A percentile compares a stretch with the other conserved stretches of the same genome.
Evolutionary conservation across 2,329 filamentous ascomycete species (phyloP).

Genomic region (Aspergillus hiratsukae): DNA sequence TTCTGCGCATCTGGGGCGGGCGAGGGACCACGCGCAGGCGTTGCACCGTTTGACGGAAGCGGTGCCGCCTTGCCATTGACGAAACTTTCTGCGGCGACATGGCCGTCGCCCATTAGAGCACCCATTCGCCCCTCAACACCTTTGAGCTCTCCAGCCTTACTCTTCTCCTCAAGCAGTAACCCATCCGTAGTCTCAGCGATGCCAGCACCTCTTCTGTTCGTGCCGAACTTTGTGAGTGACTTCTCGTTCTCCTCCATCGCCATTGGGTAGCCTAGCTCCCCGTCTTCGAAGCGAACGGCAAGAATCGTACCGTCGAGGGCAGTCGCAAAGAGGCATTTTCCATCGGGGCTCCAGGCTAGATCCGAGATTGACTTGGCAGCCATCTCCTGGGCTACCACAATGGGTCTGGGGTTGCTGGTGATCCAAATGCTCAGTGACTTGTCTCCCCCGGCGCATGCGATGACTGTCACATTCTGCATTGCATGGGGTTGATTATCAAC

Average conservation of each 20-base stretch:
- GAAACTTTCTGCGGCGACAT: constrained; percentile 50
- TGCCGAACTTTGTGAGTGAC: constrained; percentile 87
- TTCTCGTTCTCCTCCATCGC: constrained; percentile 86
- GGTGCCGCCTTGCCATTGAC: constrained; percentile 44
- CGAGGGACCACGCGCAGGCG: constrained; percentile 30
- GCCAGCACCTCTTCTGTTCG: constrained; percentile 78
- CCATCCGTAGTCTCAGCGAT: constrained; percentile 91
- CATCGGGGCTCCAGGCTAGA: constrained; percentile 88
- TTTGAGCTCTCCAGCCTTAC: constrained; percentile 83
- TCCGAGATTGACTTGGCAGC: constrained; percentile 90
- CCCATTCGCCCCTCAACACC: constrained; percentile 95
- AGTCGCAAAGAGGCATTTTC: constrained; percentile 76
- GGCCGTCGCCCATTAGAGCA: constrained; percentile 88
- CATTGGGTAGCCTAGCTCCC: constrained; percentile 86
- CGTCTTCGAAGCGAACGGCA: constrained; percentile 73
- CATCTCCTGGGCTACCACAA: constrained; percentile 85
- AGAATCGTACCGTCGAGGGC: constrained; percentile 88
- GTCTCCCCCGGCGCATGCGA: constrained; percentile 94
- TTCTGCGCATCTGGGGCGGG: constrained; percentile 31
- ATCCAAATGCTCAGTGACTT: constrained; percentile 98
- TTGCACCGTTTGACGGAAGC: constrained; percentile 43
- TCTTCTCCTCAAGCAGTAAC: constrained; percentile 79
- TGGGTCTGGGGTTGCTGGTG: constrained; percentile 85
- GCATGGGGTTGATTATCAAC: constrained; percentile 37
- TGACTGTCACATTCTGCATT: constrained; percentile 64